A percentile compares a stretch with the other conserved stretches of the same genome.
Evolutionary conservation across 139 green algal genomes (phyloP).

Genomic region (Ettlia oleoabundans): DNA sequence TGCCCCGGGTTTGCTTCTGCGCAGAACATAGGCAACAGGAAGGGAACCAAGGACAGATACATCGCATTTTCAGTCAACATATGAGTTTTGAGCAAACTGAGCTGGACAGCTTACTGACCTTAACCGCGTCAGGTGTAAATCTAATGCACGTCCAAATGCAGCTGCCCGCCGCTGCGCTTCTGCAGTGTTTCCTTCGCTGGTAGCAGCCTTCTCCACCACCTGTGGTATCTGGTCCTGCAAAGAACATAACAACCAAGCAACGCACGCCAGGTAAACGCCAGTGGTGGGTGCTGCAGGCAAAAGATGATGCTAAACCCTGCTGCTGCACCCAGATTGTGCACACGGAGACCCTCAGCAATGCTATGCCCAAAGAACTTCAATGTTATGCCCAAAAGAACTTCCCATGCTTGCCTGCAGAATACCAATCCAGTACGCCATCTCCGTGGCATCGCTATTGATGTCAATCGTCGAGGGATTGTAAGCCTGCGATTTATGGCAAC

Average conservation of each 20-base stretch:
- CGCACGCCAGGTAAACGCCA: no score
- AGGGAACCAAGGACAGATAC: neutral
- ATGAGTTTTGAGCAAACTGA: neutral
- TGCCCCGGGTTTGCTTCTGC: conserved; percentile 67
- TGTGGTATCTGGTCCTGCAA: conserved; percentile 68
- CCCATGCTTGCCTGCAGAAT: conserved; percentile 60
- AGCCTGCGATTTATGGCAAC: conserved; percentile 10
- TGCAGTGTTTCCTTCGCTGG: conserved; percentile 31
- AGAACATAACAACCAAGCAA: no score
- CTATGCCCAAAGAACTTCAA: no score
- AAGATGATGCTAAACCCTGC: no score
- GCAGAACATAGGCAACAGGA: neutral
- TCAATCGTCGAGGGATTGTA: conserved; percentile 95
- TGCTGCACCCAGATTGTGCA: neutral
- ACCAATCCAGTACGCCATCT: conserved; percentile 90
- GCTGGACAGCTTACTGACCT: no score
- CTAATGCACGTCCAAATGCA: conserved; percentile 83
- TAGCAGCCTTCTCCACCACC: conserved; percentile 83
- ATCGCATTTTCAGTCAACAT: conserved; percentile 23
- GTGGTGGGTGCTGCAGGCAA: no score
- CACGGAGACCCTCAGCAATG: neutral
- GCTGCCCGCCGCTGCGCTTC: conserved; percentile 71
- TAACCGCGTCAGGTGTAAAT: conserved; percentile 81
- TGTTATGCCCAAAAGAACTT: no score
- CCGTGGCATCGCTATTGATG: conserved; percentile 75